phyloP scores from a whole-genome alignment of 345 rosid species.

The Anacardium occidentale region DNA sequence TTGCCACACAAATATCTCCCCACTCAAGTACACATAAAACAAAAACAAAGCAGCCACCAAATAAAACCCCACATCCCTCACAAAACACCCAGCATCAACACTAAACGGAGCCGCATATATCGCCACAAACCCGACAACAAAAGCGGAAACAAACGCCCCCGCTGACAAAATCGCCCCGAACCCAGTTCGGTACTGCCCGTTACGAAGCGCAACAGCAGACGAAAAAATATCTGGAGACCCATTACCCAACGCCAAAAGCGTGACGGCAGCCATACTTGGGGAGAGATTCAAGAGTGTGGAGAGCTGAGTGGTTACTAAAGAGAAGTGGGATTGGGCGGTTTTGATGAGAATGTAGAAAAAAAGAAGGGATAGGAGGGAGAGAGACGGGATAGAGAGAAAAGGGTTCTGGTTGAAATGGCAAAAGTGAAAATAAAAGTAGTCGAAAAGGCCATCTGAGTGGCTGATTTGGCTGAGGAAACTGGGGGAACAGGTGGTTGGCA shows the following conservation, averaged over 20 bases:
- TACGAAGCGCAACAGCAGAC: constrained; percentile 75
- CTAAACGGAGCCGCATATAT: constrained; percentile 83
- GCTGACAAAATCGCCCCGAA: constrained; percentile 92
- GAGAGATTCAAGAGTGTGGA: constrained; percentile 64
- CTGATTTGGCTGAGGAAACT: constrained; percentile 14
- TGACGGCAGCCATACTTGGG: constrained; percentile 89
- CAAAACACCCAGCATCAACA: constrained; percentile 64
- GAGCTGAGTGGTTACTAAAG: constrained; percentile 82
- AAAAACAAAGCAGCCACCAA: constrained; percentile 62
- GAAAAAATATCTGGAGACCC: constrained; percentile 96
- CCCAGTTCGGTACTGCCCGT: constrained; percentile 84
- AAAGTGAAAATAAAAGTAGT: constrained; percentile 65
- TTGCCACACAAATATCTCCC: constrained; percentile 94
- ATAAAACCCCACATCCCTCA: constrained; percentile 85
- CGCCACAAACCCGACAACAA: constrained; percentile 95
- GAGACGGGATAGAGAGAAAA: constrained; percentile 53
- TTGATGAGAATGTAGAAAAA: constrained; percentile 85
- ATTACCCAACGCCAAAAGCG: constrained; percentile 88
- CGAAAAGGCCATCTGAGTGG: constrained; percentile 44
- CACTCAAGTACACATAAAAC: constrained; percentile 91
- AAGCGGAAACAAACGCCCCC: constrained; percentile 84
- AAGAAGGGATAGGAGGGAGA: constrained; percentile 61
- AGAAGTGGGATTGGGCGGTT: constrained; percentile 94
- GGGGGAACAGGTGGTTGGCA: constrained; percentile 39
- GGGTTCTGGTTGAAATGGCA: constrained; percentile 47